Conservation (phyloP, 176 grass and related monocot species). For the Aegilops speltoides region DNA sequence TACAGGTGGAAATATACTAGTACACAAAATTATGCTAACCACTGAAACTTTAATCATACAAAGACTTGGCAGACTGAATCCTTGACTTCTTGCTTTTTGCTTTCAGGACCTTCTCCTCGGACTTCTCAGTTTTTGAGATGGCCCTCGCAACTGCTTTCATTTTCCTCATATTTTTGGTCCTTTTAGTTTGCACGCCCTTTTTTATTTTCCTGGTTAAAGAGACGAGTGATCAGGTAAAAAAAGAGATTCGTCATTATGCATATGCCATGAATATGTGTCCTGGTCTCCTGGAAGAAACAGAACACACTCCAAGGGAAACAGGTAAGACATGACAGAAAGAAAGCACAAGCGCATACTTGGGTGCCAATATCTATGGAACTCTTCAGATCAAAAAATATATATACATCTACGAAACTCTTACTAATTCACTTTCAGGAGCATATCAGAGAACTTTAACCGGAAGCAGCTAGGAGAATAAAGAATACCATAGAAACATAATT, state of each 20-base stretch:
- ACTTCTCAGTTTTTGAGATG: constrained; percentile 59
- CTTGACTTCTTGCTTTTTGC: constrained; percentile 71
- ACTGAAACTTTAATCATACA: constrained; percentile 60
- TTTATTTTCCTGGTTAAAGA: constrained; percentile 79
- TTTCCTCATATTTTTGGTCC: constrained; percentile 63
- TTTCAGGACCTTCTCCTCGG: constrained; percentile 67
- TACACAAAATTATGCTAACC: constrained; percentile 14
- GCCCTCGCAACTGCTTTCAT: constrained; percentile 65
- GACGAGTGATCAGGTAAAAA: neutral
- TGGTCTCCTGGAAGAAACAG: neutral
- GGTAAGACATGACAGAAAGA: neutral
- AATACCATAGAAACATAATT: neutral
- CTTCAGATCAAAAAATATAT: too few relatives aligned
- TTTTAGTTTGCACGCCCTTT: constrained; percentile 57
- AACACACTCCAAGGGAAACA: neutral
- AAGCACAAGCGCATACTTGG: neutral
- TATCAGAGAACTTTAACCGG: neutral
- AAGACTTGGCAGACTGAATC: constrained; percentile 75
- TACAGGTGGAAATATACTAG: constrained; percentile 1
- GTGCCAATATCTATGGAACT: neutral
- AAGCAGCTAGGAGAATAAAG: neutral
- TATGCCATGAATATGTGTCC: neutral
- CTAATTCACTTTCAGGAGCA: neutral
- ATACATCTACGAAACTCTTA: neutral
- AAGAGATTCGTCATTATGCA: neutral